Evolutionary conservation across 2,329 filamentous ascomycete species (phyloP), one percentile per base, ranked within the genome.

Genomic region (Corynespora cassiicola): DNA sequence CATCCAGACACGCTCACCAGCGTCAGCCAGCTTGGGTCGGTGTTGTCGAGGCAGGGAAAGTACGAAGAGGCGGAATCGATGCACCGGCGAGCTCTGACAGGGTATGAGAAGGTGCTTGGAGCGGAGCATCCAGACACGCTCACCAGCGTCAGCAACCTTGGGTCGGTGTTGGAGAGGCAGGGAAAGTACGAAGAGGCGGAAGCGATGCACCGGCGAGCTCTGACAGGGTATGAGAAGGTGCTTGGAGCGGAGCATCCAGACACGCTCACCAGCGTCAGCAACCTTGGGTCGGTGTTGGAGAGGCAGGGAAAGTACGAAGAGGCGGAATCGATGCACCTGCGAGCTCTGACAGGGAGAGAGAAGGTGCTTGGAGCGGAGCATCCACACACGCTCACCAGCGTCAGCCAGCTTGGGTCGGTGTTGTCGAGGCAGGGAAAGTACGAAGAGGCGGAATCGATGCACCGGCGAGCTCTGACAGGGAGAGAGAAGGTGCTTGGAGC

Each of bases 161-260:
- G n/a, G n/a, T n/a, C n/a, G n/a, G n/a, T n/a, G n/a, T n/a, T n/a
- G n/a, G n/a, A n/a, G n/a, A n/a, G n/a, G n/a, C n/a, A n/a, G n/a
- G n/a, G n/a, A n/a, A n/a, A n/a, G n/a, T n/a, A n/a, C n/a, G n/a
- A n/a, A n/a, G n/a, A n/a, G n/a, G n/a, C n/a, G n/a, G n/a, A n/a
- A n/a, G n/a, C n/a, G n/a, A n/a, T n/a, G 22, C 22, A 24, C 8
- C 22, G 49, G 17, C n/a, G 18, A 8, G 42, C 39, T n/a, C 26
- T 66, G 30, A 23, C 41, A 19, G 33, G 39, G 4, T 43, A 54
- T 23, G 33, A 42, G 17, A 47, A 28, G 17, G 30, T 20, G 19
- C 30, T 32, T 20, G 31, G 21, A 12, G 2, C 14, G 2, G 23
- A 29, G 21, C 15, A 29, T 10, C 23, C 23, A 6, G 16, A 29